Evolutionary conservation across 345 rosid genomes (phyloP), one percentile per base, ranked within the genome.

Genomic region (Combretum micranthum): DNA sequence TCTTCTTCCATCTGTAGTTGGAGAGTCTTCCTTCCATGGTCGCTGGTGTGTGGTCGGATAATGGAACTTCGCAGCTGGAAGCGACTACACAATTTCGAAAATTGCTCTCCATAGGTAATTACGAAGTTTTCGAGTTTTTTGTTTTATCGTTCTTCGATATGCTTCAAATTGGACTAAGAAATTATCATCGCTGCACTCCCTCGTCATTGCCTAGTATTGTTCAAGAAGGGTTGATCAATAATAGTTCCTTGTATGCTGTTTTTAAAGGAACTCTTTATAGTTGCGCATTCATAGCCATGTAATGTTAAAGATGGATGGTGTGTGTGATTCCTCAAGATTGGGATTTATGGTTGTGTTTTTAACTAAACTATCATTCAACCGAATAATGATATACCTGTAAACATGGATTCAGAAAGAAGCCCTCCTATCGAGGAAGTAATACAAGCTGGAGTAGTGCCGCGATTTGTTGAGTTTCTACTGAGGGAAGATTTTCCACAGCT

Each of bases 391-490:
- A n/a, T 32, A 32, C 39, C 10, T 32, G 39, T 15, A 5, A 45
- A 12, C 3, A 18, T 52, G 17, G 59, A 52, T 5, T 20, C 57
- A 90, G 97, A 90, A 69, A 77, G 96, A 44, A 83, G 78, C 57
- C 97, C 97, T 48, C 97, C 96, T 13, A 88, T 88, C 25, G 93
- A 85, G 26, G 96, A 88, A 68, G 96, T 88, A 59, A 85, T 88
- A 42, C 85, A 73, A 51, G 75, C 90, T 53, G 93, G 90, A 46
- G 93, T 81, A 59, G 86, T 88, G 49, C 96, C 96, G 43, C 83
- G 90, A 4, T 88, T 88, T 73, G 93, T 85, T 9, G 85, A 85
- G 62, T 88, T 88, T 72, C 96, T 88, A 57, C 68, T 57, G 61
- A 85, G 83, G 74, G 96, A 80, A 61, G 93, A 85, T 63, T 85